phyloP scores from a whole-genome alignment of 192 early-diverging fungal genomes.

The Podila epicladia region DNA sequence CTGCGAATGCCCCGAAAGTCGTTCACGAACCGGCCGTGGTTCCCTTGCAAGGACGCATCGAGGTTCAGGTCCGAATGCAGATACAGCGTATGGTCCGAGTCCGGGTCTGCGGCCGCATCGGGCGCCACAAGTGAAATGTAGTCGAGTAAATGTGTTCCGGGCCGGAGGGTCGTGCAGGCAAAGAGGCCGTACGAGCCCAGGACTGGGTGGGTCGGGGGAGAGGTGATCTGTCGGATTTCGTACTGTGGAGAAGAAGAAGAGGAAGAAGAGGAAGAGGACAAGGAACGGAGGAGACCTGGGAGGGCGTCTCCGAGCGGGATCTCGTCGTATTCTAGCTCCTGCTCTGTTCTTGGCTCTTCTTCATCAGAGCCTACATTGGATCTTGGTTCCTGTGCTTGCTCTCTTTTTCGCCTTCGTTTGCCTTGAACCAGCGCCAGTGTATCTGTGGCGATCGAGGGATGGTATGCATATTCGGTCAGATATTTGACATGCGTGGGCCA shows the following conservation, averaged over 20 bases:
- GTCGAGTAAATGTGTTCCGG: constrained; percentile 35
- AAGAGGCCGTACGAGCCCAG: constrained; percentile 47
- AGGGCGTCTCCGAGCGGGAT: constrained; percentile 39
- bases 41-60: constrained; percentile 39
- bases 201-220: constrained; percentile 30
- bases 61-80: constrained; percentile 38
- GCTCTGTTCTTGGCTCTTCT: constrained; percentile 3
- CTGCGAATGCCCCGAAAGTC: constrained; percentile 35
- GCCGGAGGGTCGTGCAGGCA: constrained; percentile 17
- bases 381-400: neutral
- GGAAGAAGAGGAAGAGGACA: neutral
- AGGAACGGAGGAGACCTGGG: constrained; percentile 8
- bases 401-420: neutral
- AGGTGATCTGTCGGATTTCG: constrained; percentile 30
- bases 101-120: constrained; percentile 33
- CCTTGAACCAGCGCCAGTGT: constrained; percentile 38
- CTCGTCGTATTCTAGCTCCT: constrained; percentile 26
- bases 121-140: constrained; percentile 43
- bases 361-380: neutral
- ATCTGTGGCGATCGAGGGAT: constrained; percentile 14
- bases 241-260: neutral
- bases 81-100: constrained; percentile 47
- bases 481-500: constrained; percentile 47
- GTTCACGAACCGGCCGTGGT: constrained; percentile 47
- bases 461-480: constrained; percentile 42